A percentile compares a stretch with the other conserved stretches of the same genome.
Conservation (phyloP, 371 early-diverging fungal species). For the Apophysomyces elegans region DNA sequence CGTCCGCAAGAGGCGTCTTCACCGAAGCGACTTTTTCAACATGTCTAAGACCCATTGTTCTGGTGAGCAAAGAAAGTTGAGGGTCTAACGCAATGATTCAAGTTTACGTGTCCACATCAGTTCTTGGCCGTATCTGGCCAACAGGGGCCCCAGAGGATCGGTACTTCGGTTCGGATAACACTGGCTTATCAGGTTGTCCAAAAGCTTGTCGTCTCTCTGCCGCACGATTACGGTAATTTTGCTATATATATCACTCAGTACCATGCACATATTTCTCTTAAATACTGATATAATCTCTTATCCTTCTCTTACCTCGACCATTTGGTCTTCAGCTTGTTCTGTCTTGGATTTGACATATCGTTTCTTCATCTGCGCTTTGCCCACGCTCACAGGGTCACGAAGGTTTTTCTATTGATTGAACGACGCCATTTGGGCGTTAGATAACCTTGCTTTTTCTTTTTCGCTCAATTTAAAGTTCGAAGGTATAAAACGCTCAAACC, state of each 20-base stretch:
- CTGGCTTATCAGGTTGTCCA: conserved; percentile 62
- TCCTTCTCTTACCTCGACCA: conserved; percentile 29
- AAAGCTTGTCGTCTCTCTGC: conserved; percentile 71
- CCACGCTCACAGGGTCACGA: conserved; percentile 34
- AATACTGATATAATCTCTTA: no score
- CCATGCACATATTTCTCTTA: no score
- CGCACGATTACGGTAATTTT: conserved; percentile 69
- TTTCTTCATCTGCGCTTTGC: conserved; percentile 37
- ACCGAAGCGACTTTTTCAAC: conserved; percentile 28
- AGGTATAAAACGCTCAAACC: conserved; percentile 4
- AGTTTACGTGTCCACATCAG: conserved; percentile 14
- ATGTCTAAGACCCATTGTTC: conserved; percentile 6
- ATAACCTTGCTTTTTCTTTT: not conserved
- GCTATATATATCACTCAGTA: conserved; percentile 16
- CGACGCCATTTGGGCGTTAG: conserved; percentile 7
- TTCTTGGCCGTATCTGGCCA: conserved; percentile 10
- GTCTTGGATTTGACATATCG: conserved; percentile 25
- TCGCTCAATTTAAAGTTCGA: conserved; percentile 8
- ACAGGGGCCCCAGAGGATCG: conserved; percentile 8
- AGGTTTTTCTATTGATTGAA: conserved; percentile 40
- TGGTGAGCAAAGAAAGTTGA: not conserved
- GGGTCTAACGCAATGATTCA: conserved; percentile 6
- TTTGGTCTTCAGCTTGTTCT: conserved; percentile 28
- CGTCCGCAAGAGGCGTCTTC: conserved; percentile 39
- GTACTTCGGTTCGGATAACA: conserved; percentile 20